Percentiles rank a stretch among this genome's conserved stretches.
Evolutionary conservation across 768 basidiomycete species (phyloP).

Genomic region (Pluteus cervinus): DNA sequence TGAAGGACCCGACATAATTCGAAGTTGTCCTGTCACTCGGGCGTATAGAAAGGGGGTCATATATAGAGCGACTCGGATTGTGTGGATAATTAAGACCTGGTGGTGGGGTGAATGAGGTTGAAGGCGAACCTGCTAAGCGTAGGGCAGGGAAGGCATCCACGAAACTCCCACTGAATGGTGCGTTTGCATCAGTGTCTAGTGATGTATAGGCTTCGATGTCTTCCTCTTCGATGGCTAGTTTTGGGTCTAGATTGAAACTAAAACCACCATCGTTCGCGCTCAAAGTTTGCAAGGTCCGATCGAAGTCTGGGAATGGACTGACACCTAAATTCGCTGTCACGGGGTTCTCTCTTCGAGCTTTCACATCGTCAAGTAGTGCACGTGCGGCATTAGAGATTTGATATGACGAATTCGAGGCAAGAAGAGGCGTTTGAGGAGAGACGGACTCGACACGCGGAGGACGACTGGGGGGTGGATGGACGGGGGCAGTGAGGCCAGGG

Average conservation of each 20-base stretch:
- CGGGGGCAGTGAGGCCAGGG: slow-evolving; percentile 52
- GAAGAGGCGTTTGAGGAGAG: slow-evolving; percentile 43
- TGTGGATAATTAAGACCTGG: slow-evolving; percentile 50
- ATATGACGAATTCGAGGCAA: slow-evolving; percentile 60
- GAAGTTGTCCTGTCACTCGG: slow-evolving; percentile 43
- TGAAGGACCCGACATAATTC: slow-evolving; percentile 70
- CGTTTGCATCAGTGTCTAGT: slow-evolving; percentile 43
- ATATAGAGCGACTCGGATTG: slow-evolving; percentile 44
- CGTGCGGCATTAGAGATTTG: slow-evolving; percentile 86
- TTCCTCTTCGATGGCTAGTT: slow-evolving; percentile 49
- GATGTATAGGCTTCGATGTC: slow-evolving; percentile 37
- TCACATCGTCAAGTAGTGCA: slow-evolving; percentile 80
- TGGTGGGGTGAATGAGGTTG: slow-evolving; percentile 37
- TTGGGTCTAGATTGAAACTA: slow-evolving; percentile 84
- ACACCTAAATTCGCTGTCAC: slow-evolving; percentile 30
- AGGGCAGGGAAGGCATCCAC: slow-evolving; percentile 68
- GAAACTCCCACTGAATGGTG: slow-evolving; percentile 61
- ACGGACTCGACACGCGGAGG: slow-evolving; percentile 42
- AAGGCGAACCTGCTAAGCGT: slow-evolving; percentile 26
- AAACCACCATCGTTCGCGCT: slow-evolving; percentile 68
- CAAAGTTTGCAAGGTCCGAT: slow-evolving; percentile 73
- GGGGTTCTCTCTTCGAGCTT: slow-evolving; percentile 60
- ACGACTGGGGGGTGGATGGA: slow-evolving; percentile 53
- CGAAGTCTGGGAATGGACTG: slow-evolving; percentile 86
- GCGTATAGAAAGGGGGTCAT: slow-evolving; percentile 35